Evolutionary conservation across 805 yeast species (phyloP), one percentile per base, ranked within the genome.

Genomic region (Ogataea pilisensis): DNA sequence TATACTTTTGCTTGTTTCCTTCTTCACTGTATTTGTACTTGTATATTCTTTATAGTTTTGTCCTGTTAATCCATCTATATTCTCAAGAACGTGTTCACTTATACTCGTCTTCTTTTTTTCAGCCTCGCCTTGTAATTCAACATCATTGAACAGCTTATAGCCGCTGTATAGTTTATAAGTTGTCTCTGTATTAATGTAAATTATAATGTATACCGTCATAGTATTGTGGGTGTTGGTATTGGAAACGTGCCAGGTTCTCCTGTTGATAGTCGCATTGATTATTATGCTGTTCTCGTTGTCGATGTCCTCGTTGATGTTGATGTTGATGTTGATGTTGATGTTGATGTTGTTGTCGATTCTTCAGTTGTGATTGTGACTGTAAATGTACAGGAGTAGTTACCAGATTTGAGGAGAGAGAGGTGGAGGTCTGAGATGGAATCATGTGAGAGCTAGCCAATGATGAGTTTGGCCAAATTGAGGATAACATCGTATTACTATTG

Each of bases 241-340:
- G 26, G 11, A 8, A 24, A 24, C n/a, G n/a, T n/a, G n/a, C n/a
- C n/a, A 11, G 26, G 26, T 24, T 8, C 26, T 24, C 9, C 7
- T 24, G 26, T 11, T 24, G 26, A 11, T 24, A 24, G 7, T 24
- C 26, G 26, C 11, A 24, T 24, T 24, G 26, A 24, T 24, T 8
- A 8, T 24, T 7, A 7, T 24, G 26, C 11, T 24, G 26, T 24
- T 24, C 9, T 24, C 29, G 39, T 24, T 24, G 26, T 24, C 11
- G 48, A 22, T 24, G 45, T 16, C 35, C 36, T 14, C 32, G 43
- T 14, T 32, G 32, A 5, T 19, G 22, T 12, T 17, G 17, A 8
- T 31, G 41, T 13, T 13, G 41, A 8, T 26, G 27, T 26, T 35
- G 39, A 6, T 29, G 43, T 24, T 40, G 39, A 9, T 30, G 36